These are phyloP conservation scores for Plasmodium gallinaceum DNA, from an alignment of 169 alveolate species.

Conservation along the genomic window DNA sequence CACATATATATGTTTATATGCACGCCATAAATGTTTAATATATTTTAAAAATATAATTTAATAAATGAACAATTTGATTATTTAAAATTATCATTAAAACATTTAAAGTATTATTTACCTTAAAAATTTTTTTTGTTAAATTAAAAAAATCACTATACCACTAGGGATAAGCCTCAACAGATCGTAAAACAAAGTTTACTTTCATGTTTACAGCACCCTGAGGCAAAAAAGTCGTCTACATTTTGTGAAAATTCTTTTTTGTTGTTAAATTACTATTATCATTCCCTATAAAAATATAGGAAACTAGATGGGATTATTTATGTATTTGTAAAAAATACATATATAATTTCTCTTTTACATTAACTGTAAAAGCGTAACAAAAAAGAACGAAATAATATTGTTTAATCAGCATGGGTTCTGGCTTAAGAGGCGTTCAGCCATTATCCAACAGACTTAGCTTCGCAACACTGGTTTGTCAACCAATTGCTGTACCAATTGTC, in stretches of 20 bases:
- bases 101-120: no score
- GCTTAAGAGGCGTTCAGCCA: conserved; percentile 92
- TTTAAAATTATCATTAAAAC: no score
- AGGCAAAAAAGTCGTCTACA: conserved; percentile 29
- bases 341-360: conserved; percentile 20
- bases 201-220: conserved; percentile 60
- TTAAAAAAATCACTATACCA: conserved; percentile 14
- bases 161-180: conserved; percentile 40
- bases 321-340: neutral
- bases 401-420: conserved; percentile 86
- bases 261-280: neutral
- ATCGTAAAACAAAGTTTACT: conserved; percentile 28
- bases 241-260: neutral
- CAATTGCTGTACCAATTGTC: conserved; percentile 37
- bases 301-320: conserved; percentile 31
- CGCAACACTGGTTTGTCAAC: conserved; percentile 51
- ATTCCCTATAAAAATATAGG: neutral
- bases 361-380: conserved; percentile 5
- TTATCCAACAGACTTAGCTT: conserved; percentile 91
- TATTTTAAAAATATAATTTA: no score
- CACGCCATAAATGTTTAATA: no score
- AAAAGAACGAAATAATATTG: conserved; percentile 9
- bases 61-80: no score
- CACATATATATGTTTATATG: no score
- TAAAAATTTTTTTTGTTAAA: neutral